Base-by-base conservation (phyloP, 2,329 filamentous ascomycete species). In the Metarhizium rileyi region DNA sequence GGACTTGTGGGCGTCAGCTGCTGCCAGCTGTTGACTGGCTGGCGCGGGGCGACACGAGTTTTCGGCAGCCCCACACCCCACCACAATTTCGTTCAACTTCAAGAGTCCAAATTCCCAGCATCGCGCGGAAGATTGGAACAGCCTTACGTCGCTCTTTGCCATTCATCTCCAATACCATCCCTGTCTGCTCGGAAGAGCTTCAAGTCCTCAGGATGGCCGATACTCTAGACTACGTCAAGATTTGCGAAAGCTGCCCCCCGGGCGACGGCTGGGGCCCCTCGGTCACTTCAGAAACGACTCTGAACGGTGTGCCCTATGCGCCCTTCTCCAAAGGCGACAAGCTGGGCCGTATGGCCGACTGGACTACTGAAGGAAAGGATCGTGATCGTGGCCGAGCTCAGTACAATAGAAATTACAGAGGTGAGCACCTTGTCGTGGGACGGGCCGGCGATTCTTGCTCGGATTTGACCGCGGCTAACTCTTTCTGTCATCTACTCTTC, bases 241-340 rank as follows among this genome's bases (percentile, higher is more conserved):
- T 90, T 56, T 84, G 88, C 66, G 74, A 83, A 63, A 77, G 80
- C 63, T 80, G 89, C 63, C 86, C 85, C 55, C 75, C 84, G 50
- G 83, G 84, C 64, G 84, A 88, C 62, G 80, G 83, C 69, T 98
- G 93, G 93, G 93, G 93, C 53, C 91, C 91, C 48, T 70, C 86
- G 53, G 81, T 86, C 59, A 86, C 90, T 53, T 81, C 74, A 61
- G 88, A 95, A 68, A 95, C 88, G 56, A 95, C 87, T 54, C 80
- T 97, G 62, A 84, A 95, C 66, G 93, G 93, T 66, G 89, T 97
- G 46, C 93, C 93, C 36, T 98, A 96, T 70, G 93, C 93, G 61
- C 93, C 93, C 53, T 98, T 93, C 77, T 96, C 90, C 59, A 98
- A 98, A 73, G 90, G 89, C 67, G 93, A 98, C 76, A 97, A 96